Base-by-base conservation (phyloP, 2,329 filamentous ascomycete species). In the Neopestalotiopsis rosae region DNA sequence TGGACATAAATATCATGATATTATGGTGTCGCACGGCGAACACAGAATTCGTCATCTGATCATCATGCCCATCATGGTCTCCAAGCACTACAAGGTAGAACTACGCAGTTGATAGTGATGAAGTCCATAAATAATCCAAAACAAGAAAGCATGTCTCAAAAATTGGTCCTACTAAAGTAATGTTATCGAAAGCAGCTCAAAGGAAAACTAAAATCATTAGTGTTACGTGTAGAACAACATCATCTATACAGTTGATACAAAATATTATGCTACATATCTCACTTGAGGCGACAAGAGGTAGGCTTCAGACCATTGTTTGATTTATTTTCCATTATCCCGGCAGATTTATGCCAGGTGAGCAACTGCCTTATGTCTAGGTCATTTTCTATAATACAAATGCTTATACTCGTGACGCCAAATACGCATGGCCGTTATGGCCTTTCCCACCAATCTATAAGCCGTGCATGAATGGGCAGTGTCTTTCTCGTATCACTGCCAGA, bases 301-400 rank as follows among this genome's bases (percentile, higher is more conserved):
- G 30, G 20, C 30, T 38, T 38, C 10, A 10, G 34, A 30, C 17
- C 9, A 17, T 34, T 34, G 24, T 62, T 20, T n/a, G 28, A 52
- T n/a, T 24, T 30, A 12, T 45, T 45, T 49, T 40, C 61, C n/a
- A 42, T 64, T 24, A 45, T 49, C 38, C 40, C 40, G 64, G 20
- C 69, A 49, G 61, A 42, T 61, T 67, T 69, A 61, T 69, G 69
- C 68, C 65, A 62, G 67, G 40, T 64, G 5, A 64, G 14, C 24
- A n/a, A 49, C 17, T 64, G 28, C 61, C 59, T 61, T 64, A 64
- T 52, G 45, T 17, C 45, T 17, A 63, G 61, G 61, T 9, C 38
- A 49, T 30, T 34, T 64, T 64, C 42, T 64, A 64, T 45, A n/a
- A 64, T 64, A 64, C 61, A 64, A 24, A 64, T 64, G 61, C 61